Conservation (phyloP, 345 rosid species). For the Lumnitzera racemosa region DNA sequence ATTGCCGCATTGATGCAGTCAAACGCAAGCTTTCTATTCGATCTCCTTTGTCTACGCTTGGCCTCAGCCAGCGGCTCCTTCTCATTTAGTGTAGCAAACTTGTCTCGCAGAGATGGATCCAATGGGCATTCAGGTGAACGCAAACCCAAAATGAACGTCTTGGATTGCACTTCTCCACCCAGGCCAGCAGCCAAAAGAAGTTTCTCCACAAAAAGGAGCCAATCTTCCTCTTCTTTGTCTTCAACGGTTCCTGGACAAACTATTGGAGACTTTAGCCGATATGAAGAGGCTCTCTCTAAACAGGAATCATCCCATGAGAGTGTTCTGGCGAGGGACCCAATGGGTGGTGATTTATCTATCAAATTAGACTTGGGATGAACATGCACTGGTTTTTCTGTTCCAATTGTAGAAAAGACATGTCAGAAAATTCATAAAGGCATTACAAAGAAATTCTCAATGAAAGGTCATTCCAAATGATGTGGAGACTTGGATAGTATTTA, state of each 20-base stretch:
- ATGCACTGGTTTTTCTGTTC: conserved; percentile 37
- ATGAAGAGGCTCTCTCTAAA: conserved; percentile 26
- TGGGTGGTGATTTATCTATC: conserved; percentile 75
- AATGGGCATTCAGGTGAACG: conserved; percentile 72
- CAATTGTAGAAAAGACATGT: background rate
- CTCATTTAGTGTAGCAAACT: conserved; percentile 26
- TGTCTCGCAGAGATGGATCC: conserved; percentile 64
- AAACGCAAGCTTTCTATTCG: conserved; percentile 55
- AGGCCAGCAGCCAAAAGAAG: conserved; percentile 52
- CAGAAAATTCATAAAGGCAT: background rate
- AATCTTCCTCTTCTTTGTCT: conserved; percentile 31
- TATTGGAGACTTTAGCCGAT: conserved; percentile 25
- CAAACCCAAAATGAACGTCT: conserved; percentile 41
- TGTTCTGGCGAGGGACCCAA: conserved; percentile 58
- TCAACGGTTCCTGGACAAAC: conserved; percentile 23
- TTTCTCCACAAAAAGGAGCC: conserved; percentile 46
- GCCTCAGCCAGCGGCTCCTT: conserved; percentile 61
- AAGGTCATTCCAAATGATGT: conserved; percentile 29
- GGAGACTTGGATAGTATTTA: background rate
- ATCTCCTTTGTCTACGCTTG: conserved; percentile 53
- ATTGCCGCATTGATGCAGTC: conserved; percentile 68
- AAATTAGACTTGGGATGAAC: conserved; percentile 40
- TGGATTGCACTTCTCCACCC: conserved; percentile 24
- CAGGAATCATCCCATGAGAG: conserved; percentile 50
- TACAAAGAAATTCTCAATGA: background rate